A percentile compares a stretch with the other conserved stretches of the same genome.
These are phyloP conservation scores for Panellus pusillus DNA, from an alignment of 768 basidiomycete genomes.

Conservation along the genomic window DNA sequence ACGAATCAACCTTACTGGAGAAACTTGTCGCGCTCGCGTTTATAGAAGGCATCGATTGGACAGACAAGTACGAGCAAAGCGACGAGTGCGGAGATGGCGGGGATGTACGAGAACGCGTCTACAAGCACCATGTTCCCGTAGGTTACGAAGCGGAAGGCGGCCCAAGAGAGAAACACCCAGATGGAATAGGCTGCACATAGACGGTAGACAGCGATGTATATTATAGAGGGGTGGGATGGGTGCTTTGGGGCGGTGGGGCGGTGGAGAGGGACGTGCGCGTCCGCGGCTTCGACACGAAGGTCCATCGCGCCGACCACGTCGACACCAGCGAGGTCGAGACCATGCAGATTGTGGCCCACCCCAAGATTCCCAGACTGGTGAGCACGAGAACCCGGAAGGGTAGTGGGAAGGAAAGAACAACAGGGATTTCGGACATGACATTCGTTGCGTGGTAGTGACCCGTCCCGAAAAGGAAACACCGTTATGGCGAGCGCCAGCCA, in stretches of 20 bases:
- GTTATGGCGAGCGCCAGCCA: conserved; percentile 36
- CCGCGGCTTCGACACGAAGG: conserved; percentile 42
- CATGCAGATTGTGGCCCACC: conserved; percentile 95
- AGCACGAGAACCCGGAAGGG: conserved; percentile 90
- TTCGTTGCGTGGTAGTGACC: neutral
- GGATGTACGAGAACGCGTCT: conserved; percentile 76
- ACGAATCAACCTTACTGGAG: conserved; percentile 57
- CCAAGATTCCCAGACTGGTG: conserved; percentile 75
- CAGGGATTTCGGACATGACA: conserved; percentile 39
- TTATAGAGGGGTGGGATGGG: conserved; percentile 37
- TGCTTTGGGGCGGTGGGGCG: conserved; percentile 32
- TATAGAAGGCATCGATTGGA: conserved; percentile 68
- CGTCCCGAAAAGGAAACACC: too few relatives aligned
- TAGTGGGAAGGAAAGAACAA: conserved; percentile 72
- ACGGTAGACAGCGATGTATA: conserved; percentile 66
- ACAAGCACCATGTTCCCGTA: conserved; percentile 57
- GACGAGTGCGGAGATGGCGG: conserved; percentile 63
- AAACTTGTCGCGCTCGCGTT: conserved; percentile 74
- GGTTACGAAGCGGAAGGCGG: conserved; percentile 61
- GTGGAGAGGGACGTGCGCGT: conserved; percentile 28
- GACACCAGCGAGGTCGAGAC: conserved; percentile 69
- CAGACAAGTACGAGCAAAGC: conserved; percentile 58
- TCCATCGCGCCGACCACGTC: conserved; percentile 76
- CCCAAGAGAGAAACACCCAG: conserved; percentile 71
- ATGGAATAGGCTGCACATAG: conserved; percentile 59